phyloP scores from a whole-genome alignment of 177 flowering plant species.

The Vitis hybrid region DNA sequence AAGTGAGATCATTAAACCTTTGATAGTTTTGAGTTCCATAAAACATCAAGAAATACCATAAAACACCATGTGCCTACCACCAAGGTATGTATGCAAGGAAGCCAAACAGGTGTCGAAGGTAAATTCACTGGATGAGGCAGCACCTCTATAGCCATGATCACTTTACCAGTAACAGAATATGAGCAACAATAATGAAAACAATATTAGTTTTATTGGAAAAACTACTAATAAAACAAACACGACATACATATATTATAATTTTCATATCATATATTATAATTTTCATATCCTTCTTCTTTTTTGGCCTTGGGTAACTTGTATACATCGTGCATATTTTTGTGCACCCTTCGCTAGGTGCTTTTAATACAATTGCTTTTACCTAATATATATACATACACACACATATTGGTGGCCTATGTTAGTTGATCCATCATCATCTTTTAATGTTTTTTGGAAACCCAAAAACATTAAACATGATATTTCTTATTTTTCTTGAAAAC shows the following conservation, averaged over 20 bases:
- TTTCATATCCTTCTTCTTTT: neutral
- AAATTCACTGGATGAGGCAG: slow-evolving; percentile 33
- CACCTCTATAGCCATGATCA: slow-evolving; percentile 36
- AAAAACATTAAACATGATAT: neutral
- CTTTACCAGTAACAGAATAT: slow-evolving; percentile 21
- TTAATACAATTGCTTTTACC: too few relatives aligned
- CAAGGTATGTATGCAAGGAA: slow-evolving; percentile 84
- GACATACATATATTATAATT: neutral
- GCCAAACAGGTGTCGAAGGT: slow-evolving; percentile 69
- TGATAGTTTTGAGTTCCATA: neutral
- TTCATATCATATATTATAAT: neutral
- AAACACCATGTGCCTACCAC: slow-evolving; percentile 55
- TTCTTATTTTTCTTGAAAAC: neutral
- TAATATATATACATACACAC: too few relatives aligned
- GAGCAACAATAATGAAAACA: neutral
- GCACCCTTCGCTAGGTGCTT: too few relatives aligned
- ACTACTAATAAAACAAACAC: too few relatives aligned
- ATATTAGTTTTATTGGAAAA: neutral
- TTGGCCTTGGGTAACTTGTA: neutral
- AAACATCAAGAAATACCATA: neutral
- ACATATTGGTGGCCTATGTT: too few relatives aligned
- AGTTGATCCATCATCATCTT: too few relatives aligned
- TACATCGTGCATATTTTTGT: neutral
- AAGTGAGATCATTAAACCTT: slow-evolving; percentile 13
- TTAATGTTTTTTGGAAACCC: neutral